A percentile compares a stretch with the other conserved stretches of the same genome.
Conservation (phyloP, 2,329 filamentous ascomycete genomes). For the Penicillium sp. region DNA sequence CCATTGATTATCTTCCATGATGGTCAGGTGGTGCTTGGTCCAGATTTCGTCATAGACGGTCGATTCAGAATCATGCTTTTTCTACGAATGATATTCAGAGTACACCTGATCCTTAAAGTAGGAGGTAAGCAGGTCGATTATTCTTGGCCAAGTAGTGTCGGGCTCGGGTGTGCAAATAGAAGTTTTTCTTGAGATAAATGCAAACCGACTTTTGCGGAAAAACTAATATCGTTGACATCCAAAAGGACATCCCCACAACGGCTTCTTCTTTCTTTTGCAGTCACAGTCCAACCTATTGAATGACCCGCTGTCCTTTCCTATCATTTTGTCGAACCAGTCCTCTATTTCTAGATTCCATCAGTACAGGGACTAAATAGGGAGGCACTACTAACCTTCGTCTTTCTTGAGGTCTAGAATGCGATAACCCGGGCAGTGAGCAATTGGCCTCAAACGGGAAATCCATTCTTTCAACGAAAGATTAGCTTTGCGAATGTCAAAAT, state of each 20-base stretch:
- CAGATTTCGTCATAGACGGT: too few species aligned
- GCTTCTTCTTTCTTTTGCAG: not conserved
- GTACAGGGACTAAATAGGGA: not conserved
- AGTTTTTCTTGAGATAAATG: not conserved
- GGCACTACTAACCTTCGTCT: constrained; percentile 2
- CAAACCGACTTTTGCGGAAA: not conserved
- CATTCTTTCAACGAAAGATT: constrained; percentile 2
- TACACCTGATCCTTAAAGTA: too few species aligned
- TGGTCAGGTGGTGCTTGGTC: too few species aligned
- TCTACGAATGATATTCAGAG: too few species aligned
- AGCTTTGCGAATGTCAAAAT: not conserved
- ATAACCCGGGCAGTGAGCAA: not conserved
- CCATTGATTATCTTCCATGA: too few species aligned
- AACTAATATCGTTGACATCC: constrained; percentile 8
- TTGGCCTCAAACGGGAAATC: constrained; percentile 1
- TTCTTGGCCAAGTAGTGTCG: too few species aligned
- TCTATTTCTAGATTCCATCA: constrained; percentile 9
- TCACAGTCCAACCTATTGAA: constrained; percentile 4
- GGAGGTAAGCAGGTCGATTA: too few species aligned
- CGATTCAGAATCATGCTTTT: too few species aligned
- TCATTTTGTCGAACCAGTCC: constrained; percentile 9
- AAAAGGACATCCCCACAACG: not conserved
- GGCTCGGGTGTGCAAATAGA: too few species aligned
- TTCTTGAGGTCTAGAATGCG: not conserved
- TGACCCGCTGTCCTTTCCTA: constrained; percentile 8